phyloP scores from a whole-genome alignment of 306 rosid genomes.

The Rubus idaeus region DNA sequence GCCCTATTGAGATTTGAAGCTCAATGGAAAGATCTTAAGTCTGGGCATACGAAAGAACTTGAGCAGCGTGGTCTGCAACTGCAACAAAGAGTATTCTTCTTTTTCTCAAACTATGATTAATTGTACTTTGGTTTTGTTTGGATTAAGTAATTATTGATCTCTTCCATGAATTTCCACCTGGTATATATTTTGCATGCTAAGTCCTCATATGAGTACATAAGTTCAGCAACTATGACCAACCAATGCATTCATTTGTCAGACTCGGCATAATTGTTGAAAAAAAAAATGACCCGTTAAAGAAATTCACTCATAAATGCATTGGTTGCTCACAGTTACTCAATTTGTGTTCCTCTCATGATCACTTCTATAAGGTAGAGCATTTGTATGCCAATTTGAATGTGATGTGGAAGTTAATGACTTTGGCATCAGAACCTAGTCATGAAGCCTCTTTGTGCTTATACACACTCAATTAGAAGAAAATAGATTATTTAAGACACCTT shows the following conservation, averaged over 20 bases:
- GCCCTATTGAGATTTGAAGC: conserved; percentile 23
- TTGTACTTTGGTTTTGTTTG: not conserved
- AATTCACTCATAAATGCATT: not conserved
- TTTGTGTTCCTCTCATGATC: not conserved
- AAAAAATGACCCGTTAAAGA: not conserved
- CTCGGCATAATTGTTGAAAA: not conserved
- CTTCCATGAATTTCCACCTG: not conserved
- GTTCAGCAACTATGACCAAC: not conserved
- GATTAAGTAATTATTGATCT: not conserved
- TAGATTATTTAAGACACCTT: not conserved
- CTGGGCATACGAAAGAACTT: conserved; percentile 4
- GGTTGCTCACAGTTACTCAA: not conserved
- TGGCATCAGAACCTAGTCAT: not conserved
- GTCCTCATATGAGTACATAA: not conserved
- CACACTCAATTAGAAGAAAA: not conserved
- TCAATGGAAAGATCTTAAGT: conserved; percentile 25
- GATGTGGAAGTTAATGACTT: not conserved
- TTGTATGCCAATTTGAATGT: not conserved
- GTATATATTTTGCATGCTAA: not conserved
- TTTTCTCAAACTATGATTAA: not conserved
- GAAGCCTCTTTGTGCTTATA: not conserved
- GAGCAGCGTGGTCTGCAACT: conserved; percentile 11
- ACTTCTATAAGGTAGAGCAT: not conserved
- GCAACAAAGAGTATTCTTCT: conserved; percentile 10
- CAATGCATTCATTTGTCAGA: not conserved